Evolutionary conservation across 139 green algal species (phyloP).

Genomic region (Spirogloea muscicola): DNA sequence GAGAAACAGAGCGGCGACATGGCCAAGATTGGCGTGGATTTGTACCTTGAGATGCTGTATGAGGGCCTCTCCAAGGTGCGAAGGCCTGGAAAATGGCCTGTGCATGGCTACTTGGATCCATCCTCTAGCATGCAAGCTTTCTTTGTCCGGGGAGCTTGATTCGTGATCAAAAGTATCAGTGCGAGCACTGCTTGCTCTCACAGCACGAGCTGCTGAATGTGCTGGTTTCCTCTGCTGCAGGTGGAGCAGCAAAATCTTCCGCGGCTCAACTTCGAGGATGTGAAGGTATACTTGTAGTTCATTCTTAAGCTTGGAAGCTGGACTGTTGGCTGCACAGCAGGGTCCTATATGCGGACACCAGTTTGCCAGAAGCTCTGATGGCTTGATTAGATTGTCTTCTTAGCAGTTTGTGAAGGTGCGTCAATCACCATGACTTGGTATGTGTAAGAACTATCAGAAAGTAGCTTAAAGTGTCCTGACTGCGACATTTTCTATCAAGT

Average conservation of each 20-base stretch:
- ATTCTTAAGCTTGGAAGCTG: too few relatives aligned
- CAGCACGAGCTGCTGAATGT: neutral
- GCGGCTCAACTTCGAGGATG: constrained; percentile 27
- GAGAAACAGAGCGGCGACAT: constrained; percentile 51
- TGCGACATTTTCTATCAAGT: neutral
- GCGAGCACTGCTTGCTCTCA: neutral
- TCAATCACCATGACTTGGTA: neutral
- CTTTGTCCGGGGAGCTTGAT: neutral
- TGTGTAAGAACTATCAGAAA: neutral
- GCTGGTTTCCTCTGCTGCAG: constrained; percentile 1
- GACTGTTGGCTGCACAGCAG: too few relatives aligned
- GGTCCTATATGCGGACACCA: too few relatives aligned
- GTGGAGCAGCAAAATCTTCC: constrained; percentile 37
- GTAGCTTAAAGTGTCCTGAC: neutral
- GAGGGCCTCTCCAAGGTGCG: constrained; percentile 22
- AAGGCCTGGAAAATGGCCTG: neutral
- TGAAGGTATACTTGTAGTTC: too few relatives aligned
- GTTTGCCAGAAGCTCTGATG: too few relatives aligned
- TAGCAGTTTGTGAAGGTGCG: neutral
- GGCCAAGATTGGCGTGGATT: constrained; percentile 37
- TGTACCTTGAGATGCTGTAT: constrained; percentile 54
- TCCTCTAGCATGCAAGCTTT: neutral
- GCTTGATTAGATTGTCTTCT: too few relatives aligned
- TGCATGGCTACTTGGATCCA: neutral
- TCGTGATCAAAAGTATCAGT: neutral